Conservation (phyloP, 1,284 basidiomycete species). For the Cryptococcus sp. region DNA sequence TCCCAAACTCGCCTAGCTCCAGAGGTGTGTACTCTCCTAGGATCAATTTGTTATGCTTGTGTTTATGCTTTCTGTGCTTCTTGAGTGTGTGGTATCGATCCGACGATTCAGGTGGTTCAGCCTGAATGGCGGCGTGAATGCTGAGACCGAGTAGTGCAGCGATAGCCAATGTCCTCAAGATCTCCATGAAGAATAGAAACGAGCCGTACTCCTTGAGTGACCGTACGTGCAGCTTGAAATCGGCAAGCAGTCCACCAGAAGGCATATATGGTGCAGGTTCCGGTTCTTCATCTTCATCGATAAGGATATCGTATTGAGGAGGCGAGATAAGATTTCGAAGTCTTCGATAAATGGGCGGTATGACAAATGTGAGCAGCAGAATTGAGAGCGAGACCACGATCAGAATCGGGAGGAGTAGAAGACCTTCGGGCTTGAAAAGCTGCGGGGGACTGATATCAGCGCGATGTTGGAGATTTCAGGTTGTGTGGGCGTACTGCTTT, state of each 20-base stretch:
- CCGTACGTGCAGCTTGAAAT: conserved; percentile 38
- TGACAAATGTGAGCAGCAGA: conserved; percentile 26
- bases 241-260: conserved; percentile 39
- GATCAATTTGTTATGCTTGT: conserved; percentile 23
- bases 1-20: conserved; percentile 47
- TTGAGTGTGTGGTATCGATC: conserved; percentile 16
- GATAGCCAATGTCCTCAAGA: conserved; percentile 35
- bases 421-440: conserved; percentile 31
- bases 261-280: conserved; percentile 31
- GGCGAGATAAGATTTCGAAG: conserved; percentile 9
- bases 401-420: conserved; percentile 42
- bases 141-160: conserved; percentile 40
- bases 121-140: conserved; percentile 43
- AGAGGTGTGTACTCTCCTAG: conserved; percentile 41
- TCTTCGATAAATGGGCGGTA: conserved; percentile 26
- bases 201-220: conserved; percentile 37
- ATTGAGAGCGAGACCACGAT: conserved; percentile 29
- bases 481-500: conserved; percentile 6
- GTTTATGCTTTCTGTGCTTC: conserved; percentile 37
- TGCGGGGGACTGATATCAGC: conserved; percentile 29
- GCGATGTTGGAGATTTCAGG: not conserved
- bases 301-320: conserved; percentile 22
- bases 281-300: conserved; percentile 26
- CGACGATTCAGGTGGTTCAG: conserved; percentile 27
- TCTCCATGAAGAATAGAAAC: conserved; percentile 38